Conservation (phyloP, 1,139 yeast species). For the Suhomyces kunorum region DNA sequence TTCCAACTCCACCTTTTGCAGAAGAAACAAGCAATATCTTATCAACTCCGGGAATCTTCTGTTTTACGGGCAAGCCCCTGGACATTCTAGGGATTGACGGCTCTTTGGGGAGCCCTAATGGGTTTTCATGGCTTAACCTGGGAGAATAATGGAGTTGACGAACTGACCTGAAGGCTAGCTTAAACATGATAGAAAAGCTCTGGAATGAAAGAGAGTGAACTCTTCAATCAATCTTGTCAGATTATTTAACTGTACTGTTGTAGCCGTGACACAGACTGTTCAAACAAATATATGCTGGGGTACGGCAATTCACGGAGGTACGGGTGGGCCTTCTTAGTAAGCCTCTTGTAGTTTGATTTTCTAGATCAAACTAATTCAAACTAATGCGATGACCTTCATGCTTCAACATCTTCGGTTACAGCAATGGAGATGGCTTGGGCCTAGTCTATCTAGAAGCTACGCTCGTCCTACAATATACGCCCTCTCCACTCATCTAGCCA, state of each 20-base stretch:
- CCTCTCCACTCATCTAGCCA: constrained; percentile 76
- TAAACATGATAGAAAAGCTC: constrained; percentile 4
- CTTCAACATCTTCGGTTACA: neutral
- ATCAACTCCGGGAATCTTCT: constrained; percentile 58
- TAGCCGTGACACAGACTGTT: too few relatives aligned
- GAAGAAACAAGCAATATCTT: constrained; percentile 71
- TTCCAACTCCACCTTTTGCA: constrained; percentile 79
- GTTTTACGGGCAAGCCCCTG: constrained; percentile 55
- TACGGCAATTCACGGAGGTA: too few relatives aligned
- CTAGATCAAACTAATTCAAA: neutral
- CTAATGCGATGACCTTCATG: constrained; percentile 4
- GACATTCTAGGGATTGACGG: constrained; percentile 43
- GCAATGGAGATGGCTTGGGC: neutral
- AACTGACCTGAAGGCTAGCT: constrained; percentile 6
- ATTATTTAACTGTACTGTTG: too few relatives aligned
- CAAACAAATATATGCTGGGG: too few relatives aligned
- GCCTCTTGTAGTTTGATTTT: neutral
- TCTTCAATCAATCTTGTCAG: too few relatives aligned
- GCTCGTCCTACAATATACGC: constrained; percentile 77
- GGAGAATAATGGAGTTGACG: constrained; percentile 5
- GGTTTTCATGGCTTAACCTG: constrained; percentile 47
- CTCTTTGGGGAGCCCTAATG: constrained; percentile 57
- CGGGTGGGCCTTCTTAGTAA: neutral
- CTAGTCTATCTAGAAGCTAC: neutral
- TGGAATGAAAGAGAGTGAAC: too few relatives aligned